phyloP scores from a whole-genome alignment of 305 asterid genomes.

The Solanum aculeatissimum region DNA sequence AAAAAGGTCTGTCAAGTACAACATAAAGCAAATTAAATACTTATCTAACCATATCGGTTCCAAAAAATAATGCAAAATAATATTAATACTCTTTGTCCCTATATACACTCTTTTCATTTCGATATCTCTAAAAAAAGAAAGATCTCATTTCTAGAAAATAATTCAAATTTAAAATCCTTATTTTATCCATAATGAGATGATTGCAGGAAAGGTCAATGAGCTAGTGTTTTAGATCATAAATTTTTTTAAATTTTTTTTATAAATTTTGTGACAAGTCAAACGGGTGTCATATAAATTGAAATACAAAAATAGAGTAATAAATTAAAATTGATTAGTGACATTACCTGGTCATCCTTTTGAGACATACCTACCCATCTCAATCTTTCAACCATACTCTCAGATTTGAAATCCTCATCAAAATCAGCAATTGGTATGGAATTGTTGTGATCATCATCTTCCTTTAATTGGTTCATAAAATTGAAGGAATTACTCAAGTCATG shows the following conservation, averaged over 20 bases:
- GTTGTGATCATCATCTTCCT: constrained; percentile 21
- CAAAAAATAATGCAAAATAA: background rate
- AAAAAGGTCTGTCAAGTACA: constrained; percentile 36
- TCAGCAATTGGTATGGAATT: constrained; percentile 35
- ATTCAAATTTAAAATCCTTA: no score
- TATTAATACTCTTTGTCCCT: background rate
- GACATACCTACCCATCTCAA: constrained; percentile 60
- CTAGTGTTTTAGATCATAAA: background rate
- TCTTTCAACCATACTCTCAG: constrained; percentile 35
- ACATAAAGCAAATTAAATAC: background rate
- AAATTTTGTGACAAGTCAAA: background rate
- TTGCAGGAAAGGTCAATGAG: background rate
- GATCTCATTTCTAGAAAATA: background rate
- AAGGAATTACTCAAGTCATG: constrained; percentile 15
- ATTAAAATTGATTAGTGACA: background rate
- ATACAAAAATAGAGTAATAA: background rate
- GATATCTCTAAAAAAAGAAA: no score
- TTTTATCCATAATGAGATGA: no score
- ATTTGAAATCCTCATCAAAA: constrained; percentile 26
- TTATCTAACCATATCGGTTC: background rate
- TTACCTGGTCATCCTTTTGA: constrained; percentile 56
- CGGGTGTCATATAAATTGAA: background rate
- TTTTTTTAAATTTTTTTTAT: background rate
- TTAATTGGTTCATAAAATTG: constrained; percentile 16
- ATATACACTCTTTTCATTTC: background rate